Base-by-base conservation (phyloP, 1,284 basidiomycete species). In the Mrakiaceae sp. region DNA sequence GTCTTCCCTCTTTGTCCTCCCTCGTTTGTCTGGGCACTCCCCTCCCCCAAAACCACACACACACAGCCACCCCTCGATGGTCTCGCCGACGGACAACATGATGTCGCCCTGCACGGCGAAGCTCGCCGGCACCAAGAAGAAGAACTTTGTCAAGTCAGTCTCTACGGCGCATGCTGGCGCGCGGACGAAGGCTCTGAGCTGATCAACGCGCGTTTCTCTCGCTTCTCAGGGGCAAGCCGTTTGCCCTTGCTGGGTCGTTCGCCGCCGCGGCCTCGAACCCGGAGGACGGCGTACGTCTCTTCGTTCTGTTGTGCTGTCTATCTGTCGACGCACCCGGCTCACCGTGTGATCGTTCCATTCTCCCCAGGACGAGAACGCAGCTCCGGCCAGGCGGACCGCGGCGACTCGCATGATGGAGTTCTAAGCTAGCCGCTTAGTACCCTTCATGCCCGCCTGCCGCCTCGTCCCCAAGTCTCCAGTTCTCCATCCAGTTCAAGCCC, bases 101-200 rank as follows among this genome's bases (percentile, higher is more conserved):
- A 84, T 95, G 81, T 94, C 91, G 4, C 93, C 93, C 1, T 85
- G 85, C 74, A 88, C 90, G 5, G 86, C 90, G 77, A 96, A 95
- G 77, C 82, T 96, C 63, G 86, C 81, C 62, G 87, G 87, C 27
- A 87, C 87, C 3, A 93, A 86, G 81, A 91, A 93, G 81, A 91
- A 91, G 76, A 89, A 90, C 71, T 96, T 94, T 72, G 79, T 77
- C 62, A 94, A 90, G 92, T 94, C 69, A 60, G 87, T 78, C 39
- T 49, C 48, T 39, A 43, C 27, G 27, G 27, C 27, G 27, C 27
- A 27, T 27, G 27, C 27, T 27, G 27, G 27, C 27, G 27, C 27
- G 27, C 27, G 27, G 27, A 27, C 27, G 27, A 27, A 27, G 27
- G 27, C 42, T 27, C 54, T 6, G 8, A 27, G 49, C 4, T 5